Base-by-base conservation (phyloP, 225 moss, liverwort and hornwort species). In the Climacium dendroides region DNA sequence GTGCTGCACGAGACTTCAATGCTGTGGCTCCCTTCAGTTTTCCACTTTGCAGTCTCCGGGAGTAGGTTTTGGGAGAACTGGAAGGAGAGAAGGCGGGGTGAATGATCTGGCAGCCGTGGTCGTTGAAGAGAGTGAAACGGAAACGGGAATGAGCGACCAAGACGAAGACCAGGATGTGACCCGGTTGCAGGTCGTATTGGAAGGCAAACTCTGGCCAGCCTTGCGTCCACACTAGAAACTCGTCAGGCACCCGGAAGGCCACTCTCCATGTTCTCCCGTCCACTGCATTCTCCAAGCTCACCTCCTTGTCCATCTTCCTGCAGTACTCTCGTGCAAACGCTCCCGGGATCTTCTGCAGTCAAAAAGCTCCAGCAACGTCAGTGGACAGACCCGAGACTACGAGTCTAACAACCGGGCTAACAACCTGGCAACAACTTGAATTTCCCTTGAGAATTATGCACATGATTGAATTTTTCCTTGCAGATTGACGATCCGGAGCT, bases 241-340 rank as follows among this genome's bases (percentile, higher is more conserved):
- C 82, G 20, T 34, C 58, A 41, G 65, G 47, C 39, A 45, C 85
- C 37, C 29, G 45, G 19, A 78, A 82, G 15, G 39, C 63, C 50
- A 91, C 88, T 47, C 29, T 83, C 86, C 88, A 86, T 53, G 72
- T 91, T n/a, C 74, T 78, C 26, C 83, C 86, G 79, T 50, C 55
- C 78, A 82, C 79, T 74, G 79, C 73, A 66, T 66, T 83, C 83
- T 89, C 91, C 48, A 89, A 83, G 50, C 61, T 79, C 8, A 80
- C 59, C 50, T 80, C 86, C 65, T 66, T 83, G 53, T 85, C 85
- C 64, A 89, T 50, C 65, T 83, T 59, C 35, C 48, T 57, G 64
- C 20, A 83, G 39, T 86, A 25, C 2, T 59, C 65, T 41, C 66
- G 50, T 48, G 39, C 47, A 69, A 85, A 89, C 26, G 59, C 26